A percentile compares a stretch with the other conserved stretches of the same genome.
These are phyloP conservation scores for Termitomyces sp. DNA, from an alignment of 768 basidiomycete genomes.

Conservation along the genomic window DNA sequence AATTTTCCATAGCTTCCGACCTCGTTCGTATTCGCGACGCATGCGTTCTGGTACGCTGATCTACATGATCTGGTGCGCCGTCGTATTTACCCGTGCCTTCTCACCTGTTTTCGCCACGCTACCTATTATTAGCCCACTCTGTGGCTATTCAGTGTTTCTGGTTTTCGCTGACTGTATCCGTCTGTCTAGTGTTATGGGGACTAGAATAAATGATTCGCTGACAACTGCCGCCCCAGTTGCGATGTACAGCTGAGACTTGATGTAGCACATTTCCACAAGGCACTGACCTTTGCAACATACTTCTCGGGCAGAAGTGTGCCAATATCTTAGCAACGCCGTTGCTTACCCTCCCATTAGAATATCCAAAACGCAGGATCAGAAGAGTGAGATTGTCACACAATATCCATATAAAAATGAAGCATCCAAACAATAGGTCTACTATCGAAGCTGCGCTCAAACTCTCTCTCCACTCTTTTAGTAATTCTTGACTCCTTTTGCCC, in stretches of 20 bases:
- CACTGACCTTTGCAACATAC: background rate
- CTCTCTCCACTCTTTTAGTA: slow-evolving; percentile 16
- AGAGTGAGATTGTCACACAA: slow-evolving; percentile 7
- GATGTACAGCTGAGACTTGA: background rate
- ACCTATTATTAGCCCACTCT: background rate
- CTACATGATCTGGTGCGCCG: background rate
- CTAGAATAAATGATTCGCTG: background rate
- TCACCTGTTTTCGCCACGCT: background rate
- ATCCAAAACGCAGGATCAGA: slow-evolving; percentile 9
- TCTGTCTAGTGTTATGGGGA: background rate
- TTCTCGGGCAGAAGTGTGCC: background rate
- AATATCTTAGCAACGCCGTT: slow-evolving; percentile 3
- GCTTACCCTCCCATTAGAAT: slow-evolving; percentile 8
- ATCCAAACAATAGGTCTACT: slow-evolving; percentile 1
- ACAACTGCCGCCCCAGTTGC: background rate
- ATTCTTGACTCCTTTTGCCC: slow-evolving; percentile 10
- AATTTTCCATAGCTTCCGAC: background rate
- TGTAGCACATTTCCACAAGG: background rate
- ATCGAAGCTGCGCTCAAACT: slow-evolving; percentile 34
- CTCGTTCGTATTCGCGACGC: background rate
- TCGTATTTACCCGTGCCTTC: too few relatives aligned
- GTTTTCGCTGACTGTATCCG: background rate
- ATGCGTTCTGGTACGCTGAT: too few relatives aligned
- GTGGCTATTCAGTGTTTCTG: background rate
- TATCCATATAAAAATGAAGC: slow-evolving; percentile 8